These are phyloP conservation scores for Saccharomycopsis hybrid DNA, from an alignment of 1,139 yeast species.

Conservation along the genomic window DNA sequence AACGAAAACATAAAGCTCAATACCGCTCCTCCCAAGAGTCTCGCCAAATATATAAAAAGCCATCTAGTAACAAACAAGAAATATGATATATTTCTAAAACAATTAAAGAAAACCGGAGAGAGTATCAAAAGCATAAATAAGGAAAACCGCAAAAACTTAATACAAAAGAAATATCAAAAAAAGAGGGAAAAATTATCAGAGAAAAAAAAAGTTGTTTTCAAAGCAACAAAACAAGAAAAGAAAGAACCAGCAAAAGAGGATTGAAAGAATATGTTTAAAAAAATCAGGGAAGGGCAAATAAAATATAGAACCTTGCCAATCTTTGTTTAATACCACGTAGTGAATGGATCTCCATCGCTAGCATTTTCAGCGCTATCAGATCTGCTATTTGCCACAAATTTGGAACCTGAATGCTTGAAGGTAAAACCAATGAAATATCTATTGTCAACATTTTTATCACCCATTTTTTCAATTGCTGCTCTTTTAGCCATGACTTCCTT, in stretches of 20 bases:
- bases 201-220: too few relatives aligned
- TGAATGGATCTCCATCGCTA: slow-evolving; percentile 20
- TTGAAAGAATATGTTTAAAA: background rate
- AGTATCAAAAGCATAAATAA: background rate
- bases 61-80: too few relatives aligned
- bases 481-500: slow-evolving; percentile 93
- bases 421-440: slow-evolving; percentile 93
- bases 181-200: background rate
- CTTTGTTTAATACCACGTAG: slow-evolving; percentile 19
- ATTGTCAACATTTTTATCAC: slow-evolving; percentile 58
- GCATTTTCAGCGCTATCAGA: background rate
- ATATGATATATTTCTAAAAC: too few relatives aligned
- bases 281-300: background rate
- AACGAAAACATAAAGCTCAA: too few relatives aligned
- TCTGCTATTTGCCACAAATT: slow-evolving; percentile 14
- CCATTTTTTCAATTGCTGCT: slow-evolving; percentile 74
- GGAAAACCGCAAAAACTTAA: background rate
- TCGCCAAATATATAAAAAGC: too few relatives aligned
- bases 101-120: too few relatives aligned
- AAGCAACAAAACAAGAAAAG: background rate
- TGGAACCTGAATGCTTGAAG: slow-evolving; percentile 71
- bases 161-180: background rate
- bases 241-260: background rate
- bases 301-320: background rate
- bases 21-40: too few relatives aligned